Base-by-base conservation (phyloP, 805 yeast genomes). In the Metschnikowia santaceciliae region DNA sequence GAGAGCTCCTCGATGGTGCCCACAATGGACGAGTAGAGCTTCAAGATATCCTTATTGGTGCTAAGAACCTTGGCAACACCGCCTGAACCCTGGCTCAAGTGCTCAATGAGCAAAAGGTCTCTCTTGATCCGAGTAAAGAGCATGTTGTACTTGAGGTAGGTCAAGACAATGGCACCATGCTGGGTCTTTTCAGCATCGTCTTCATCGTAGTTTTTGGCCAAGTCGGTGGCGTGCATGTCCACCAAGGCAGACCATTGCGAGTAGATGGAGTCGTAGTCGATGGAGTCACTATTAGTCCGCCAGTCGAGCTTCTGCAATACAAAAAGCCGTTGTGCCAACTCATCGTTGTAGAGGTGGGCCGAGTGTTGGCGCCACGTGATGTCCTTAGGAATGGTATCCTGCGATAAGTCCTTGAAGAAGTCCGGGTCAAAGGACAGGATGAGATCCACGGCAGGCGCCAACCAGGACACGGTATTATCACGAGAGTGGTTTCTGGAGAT, bases 91-190 rank as follows among this genome's bases (percentile, higher is more conserved):
- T 46, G 33, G 3, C 32, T 53, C 38, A 74, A 56, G 44, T 70
- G 67, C 13, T 63, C 66, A 42, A 81, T 71, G 38, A 86, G 67
- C 20, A 76, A 60, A 53, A 75, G 66, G 60, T 90, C 97, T 69
- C 98, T 83, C 63, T 82, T 80, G 46, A 90, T 78, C 54, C 88
- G 81, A 33, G 86, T 77, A 51, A 86, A 71, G 42, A 86, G 69
- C 54, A 80, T 71, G 59, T 82, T 79, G 70, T 86, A 92, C 59
- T 81, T 82, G 60, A 90, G 80, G 66, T 78, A 92, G 0, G 97
- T 87, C 50, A 82, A 71, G 40, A 90, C 68, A 55, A 92, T 83
- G 61, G 90, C 88, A 53, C 84, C 79, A 57, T 84, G 81, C 65
- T 89, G 90, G 44, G 79, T 80, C 48, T 77, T 80, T 46, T 80